Evolutionary conservation across 768 basidiomycete genomes (phyloP), one percentile per base, ranked within the genome.

Genomic region (Pisolithus albus): DNA sequence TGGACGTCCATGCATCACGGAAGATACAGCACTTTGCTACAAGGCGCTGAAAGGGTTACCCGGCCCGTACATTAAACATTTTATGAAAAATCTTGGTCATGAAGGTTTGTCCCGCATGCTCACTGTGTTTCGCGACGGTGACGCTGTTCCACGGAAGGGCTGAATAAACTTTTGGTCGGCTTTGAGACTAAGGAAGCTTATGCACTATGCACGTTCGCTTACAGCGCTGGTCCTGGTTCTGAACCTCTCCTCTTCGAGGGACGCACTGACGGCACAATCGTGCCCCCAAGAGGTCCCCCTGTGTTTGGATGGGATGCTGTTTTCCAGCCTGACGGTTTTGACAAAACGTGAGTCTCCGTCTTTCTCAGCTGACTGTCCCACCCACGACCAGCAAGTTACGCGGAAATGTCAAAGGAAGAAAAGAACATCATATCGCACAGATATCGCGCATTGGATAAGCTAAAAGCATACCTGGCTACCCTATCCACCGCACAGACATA

Each of bases 11-110:
- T 81, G 80, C 56, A 82, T 83, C 59, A 92, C 90, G 0, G 92
- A 99, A 71, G 96, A 99, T 65, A 99, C 96, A 0, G 92, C 96
- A 0, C 79, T 99, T 6, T 90, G 86, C 58, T 98, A 91, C 62
- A 81, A 83, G 54, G 93, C 96, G 0, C 73, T 98, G 16, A 80
- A 84, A 18, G 95, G 92, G 0, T 79, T 99, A 4, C 96, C 96
- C 2, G 96, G 96, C 0, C 95, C 95, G 0, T 99, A 95, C 70
- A 94, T 99, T 75, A 99, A 99, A 62, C 76, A 90, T 56, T 99
- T 99, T 68, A 71, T 97, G 68, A 75, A 77, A 41, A 77, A 76
- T 23, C 67, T 97, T 5, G 95, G 95, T 2, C 90, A 92, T 64
- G 83, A 90, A 56, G 95, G 95, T 73, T 50, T 49, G 74, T 57